Base-by-base conservation (phyloP, 1,284 basidiomycete genomes). In the Microbotryomycetes sp. region DNA sequence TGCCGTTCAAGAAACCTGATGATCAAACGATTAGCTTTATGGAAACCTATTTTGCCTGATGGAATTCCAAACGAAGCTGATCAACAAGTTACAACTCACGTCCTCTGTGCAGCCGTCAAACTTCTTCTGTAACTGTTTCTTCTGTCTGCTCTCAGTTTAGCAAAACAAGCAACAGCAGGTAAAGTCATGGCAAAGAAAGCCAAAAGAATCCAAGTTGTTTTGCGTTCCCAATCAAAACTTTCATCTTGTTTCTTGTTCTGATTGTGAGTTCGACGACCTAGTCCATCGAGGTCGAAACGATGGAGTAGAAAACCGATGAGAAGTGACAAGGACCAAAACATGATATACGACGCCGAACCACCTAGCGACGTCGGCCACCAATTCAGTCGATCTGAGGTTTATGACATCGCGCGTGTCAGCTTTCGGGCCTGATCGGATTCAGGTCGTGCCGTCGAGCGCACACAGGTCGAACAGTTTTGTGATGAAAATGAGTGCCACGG, bases 391-490 rank as follows among this genome's bases (percentile, higher is more conserved):
- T 59, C 58, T 62, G 53, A 3, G 30, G 23, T 19, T n/a, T n/a
- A 42, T 5, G 7, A 29, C 14, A 28, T 15, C 29, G 15, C 12
- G 42, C 47, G 29, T 14, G 16, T 49, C n/a, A 16, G 25, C 16
- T 26, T 6, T 26, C 19, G 5, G 29, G 36, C 2, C 3, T 32
- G 23, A n/a, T 31, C 26, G 19, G 28, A 45, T 4, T 16, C 28
- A 2, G n/a, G 47, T 62, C 46, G 62, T 58, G 42, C 31, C 26
- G 15, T 23, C 26, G 3, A 6, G 47, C 66, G 2, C 14, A 63
- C 62, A 83, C 12, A 82, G 73, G 16, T 80, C 79, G 70, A 83
- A 83, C 7, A 82, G 76, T 62, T 80, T 80, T 16, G 81, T 82
- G 62, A 82, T 79, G 73, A 81, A 82, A 63, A 81, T 76, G 15